These are phyloP conservation scores for Lasiosphaeriaceae sp. DNA, from an alignment of 495 filamentous ascomycete species.

Conservation along the genomic window DNA sequence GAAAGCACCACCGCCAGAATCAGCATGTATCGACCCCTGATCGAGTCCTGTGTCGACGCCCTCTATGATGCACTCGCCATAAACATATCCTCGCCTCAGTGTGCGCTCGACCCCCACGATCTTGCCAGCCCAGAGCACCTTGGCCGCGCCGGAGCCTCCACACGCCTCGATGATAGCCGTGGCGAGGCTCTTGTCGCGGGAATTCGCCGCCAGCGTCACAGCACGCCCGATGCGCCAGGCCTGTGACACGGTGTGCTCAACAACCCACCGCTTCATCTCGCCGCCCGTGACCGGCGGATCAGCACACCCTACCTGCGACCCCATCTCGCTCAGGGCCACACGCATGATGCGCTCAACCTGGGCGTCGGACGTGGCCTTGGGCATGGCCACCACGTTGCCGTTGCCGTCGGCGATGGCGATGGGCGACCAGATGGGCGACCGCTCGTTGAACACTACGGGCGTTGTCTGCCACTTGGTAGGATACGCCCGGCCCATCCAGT, in stretches of 20 bases:
- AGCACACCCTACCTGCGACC: constrained; percentile 44
- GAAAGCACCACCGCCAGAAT: constrained; percentile 14
- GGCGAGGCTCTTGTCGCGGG: constrained; percentile 46
- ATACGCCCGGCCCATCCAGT: constrained; percentile 57
- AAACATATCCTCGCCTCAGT: constrained; percentile 51
- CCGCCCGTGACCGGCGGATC: constrained; percentile 39
- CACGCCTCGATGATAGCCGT: constrained; percentile 56
- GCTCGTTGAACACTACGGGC: constrained; percentile 49
- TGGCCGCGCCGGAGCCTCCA: constrained; percentile 47
- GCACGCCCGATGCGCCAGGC: constrained; percentile 54
- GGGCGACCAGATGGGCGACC: constrained; percentile 40
- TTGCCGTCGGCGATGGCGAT: constrained; percentile 48
- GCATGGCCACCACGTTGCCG: constrained; percentile 45
- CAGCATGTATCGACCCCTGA: no score
- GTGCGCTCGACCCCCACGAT: constrained; percentile 55
- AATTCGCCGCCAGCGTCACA: constrained; percentile 42
- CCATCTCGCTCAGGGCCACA: constrained; percentile 43
- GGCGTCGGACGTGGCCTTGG: constrained; percentile 34
- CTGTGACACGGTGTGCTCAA: constrained; percentile 49
- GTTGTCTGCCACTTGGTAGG: constrained; percentile 56
- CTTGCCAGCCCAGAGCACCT: constrained; percentile 58
- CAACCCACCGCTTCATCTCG: constrained; percentile 47
- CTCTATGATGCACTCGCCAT: constrained; percentile 52
- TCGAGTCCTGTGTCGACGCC: constrained; percentile 25
- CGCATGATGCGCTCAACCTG: constrained; percentile 40